Percentiles rank a stretch among this genome's conserved stretches.
These are phyloP conservation scores for Phytophthora lateralis DNA, from an alignment of 352 stramenopile genomes.

Conservation along the genomic window DNA sequence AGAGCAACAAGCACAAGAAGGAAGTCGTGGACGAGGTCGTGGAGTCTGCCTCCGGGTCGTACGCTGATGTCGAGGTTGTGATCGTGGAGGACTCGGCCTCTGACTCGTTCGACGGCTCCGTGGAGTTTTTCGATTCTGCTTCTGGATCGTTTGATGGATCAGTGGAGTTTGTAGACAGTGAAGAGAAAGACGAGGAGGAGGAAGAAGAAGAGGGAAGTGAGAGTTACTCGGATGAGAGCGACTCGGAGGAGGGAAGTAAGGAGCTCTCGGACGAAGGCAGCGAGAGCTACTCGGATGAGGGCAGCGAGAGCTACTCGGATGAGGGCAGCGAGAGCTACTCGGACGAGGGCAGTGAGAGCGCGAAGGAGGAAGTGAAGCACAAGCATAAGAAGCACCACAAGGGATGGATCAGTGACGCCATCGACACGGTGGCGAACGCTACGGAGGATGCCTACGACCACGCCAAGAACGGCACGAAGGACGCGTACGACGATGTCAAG, in stretches of 20 bases:
- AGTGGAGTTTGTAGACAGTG: constrained; percentile 33
- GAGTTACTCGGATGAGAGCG: constrained; percentile 3
- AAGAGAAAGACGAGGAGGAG: constrained; percentile 11
- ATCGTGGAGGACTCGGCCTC: constrained; percentile 28
- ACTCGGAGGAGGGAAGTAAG: constrained; percentile 14
- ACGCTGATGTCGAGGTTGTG: constrained; percentile 25
- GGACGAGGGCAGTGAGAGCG: constrained; percentile 17
- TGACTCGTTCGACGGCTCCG: constrained; percentile 21
- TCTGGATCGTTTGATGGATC: constrained; percentile 29
- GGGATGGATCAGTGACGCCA: constrained; percentile 26
- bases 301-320: too few relatives aligned
- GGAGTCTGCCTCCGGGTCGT: constrained; percentile 13
- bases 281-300: constrained; percentile 23
- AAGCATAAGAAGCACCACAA: constrained; percentile 36
- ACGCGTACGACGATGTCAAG: constrained; percentile 28
- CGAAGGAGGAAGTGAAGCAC: constrained; percentile 19
- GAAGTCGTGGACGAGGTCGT: constrained; percentile 5
- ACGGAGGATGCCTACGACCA: constrained; percentile 27
- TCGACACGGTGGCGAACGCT: constrained; percentile 35
- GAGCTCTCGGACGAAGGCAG: constrained; percentile 19
- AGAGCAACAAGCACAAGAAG: constrained; percentile 32
- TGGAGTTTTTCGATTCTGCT: constrained; percentile 26
- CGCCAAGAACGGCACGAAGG: constrained; percentile 33
- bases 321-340: constrained; percentile 17
- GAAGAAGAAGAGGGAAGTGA: constrained; percentile 12